Percentiles rank a stretch among this genome's conserved stretches.
These are phyloP conservation scores for Groenewaldozyma sp. DNA, from an alignment of 1,139 yeast species.

Conservation along the genomic window DNA sequence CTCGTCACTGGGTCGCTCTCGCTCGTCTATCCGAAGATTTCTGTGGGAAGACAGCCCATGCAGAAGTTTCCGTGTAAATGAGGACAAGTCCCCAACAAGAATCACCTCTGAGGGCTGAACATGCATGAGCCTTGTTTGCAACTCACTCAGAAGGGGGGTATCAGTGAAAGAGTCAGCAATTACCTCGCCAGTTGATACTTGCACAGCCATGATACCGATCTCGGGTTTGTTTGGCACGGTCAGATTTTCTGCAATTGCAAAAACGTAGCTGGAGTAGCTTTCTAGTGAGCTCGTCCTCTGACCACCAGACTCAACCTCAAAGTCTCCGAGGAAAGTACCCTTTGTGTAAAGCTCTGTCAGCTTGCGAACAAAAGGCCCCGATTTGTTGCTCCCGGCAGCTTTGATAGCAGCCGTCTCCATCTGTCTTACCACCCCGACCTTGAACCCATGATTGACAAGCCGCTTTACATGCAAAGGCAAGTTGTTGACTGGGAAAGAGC, in stretches of 20 bases:
- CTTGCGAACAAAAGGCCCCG: conserved; percentile 55
- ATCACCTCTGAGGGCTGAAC: conserved; percentile 70
- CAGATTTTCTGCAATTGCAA: conserved; percentile 17
- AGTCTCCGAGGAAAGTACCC: conserved; percentile 72
- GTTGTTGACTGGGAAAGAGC: conserved; percentile 73
- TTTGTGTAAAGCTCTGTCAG: conserved; percentile 68
- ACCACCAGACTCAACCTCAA: conserved; percentile 16
- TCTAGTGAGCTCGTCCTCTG: neutral
- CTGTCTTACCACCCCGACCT: conserved; percentile 84
- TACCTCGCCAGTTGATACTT: conserved; percentile 71
- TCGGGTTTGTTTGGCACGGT: conserved; percentile 2
- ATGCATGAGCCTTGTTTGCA: conserved; percentile 67
- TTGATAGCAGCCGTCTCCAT: conserved; percentile 72
- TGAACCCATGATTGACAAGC: conserved; percentile 31
- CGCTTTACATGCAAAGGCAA: conserved; percentile 62
- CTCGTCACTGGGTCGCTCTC: conserved; percentile 2
- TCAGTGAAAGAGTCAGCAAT: conserved; percentile 61
- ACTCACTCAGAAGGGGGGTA: conserved; percentile 42
- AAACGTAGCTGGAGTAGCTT: conserved; percentile 19
- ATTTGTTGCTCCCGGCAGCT: conserved; percentile 36
- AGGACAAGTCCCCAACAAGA: conserved; percentile 32
- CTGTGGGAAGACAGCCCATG: conserved; percentile 4
- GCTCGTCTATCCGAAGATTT: conserved; percentile 7
- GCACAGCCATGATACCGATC: conserved; percentile 54
- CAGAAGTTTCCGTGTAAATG: conserved; percentile 27